phyloP scores from a whole-genome alignment of 1,284 basidiomycete genomes.

The Papiliotrema fonsecae region DNA sequence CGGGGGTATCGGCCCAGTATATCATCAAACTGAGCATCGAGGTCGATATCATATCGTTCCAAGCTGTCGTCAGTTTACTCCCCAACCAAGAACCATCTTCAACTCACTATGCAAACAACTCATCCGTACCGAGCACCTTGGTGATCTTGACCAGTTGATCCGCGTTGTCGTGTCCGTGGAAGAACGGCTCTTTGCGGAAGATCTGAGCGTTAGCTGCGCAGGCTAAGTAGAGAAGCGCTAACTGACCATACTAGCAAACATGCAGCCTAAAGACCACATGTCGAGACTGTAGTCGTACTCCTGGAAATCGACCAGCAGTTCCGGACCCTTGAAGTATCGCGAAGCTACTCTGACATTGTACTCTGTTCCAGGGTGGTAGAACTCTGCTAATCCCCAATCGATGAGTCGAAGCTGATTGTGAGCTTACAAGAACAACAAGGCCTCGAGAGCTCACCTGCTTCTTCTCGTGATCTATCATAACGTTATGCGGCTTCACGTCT shows the following conservation, averaged over 20 bases:
- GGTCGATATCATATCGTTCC: slow-evolving; percentile 89
- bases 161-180: slow-evolving; percentile 98
- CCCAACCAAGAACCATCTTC: not conserved
- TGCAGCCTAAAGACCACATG: slow-evolving; percentile 98
- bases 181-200: slow-evolving; percentile 98
- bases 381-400: slow-evolving; percentile 98
- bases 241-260: slow-evolving; percentile 96
- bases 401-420: slow-evolving; percentile 74
- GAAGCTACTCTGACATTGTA: slow-evolving; percentile 98
- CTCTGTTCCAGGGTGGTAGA: slow-evolving; percentile 95
- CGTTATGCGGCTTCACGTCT: slow-evolving; percentile 98
- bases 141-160: slow-evolving; percentile 98
- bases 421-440: not conserved
- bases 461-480: slow-evolving; percentile 98
- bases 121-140: slow-evolving; percentile 95
- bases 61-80: slow-evolving; percentile 47
- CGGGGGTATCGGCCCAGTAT: slow-evolving; percentile 84
- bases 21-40: slow-evolving; percentile 86
- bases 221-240: not conserved
- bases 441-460: slow-evolving; percentile 62
- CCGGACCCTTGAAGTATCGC: slow-evolving; percentile 97
- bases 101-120: slow-evolving; percentile 63
- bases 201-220: slow-evolving; percentile 57
- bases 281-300: slow-evolving; percentile 96
- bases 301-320: slow-evolving; percentile 95